A percentile compares a stretch with the other conserved stretches of the same genome.
Evolutionary conservation across 1,139 yeast species (phyloP).

Genomic region (Yamadazyma diddensiae): DNA sequence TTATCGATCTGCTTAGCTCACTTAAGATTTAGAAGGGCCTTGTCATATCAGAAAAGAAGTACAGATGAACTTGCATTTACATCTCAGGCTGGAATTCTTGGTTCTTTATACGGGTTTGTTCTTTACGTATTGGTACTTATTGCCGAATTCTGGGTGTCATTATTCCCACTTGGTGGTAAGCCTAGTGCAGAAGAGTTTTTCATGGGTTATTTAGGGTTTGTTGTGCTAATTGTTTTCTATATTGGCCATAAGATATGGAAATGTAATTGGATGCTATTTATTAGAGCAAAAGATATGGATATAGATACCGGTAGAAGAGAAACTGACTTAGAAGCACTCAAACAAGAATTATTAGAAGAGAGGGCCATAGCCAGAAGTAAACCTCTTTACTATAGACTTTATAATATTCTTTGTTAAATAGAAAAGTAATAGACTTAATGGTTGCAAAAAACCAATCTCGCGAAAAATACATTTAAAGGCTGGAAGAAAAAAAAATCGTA

Average conservation of each 20-base stretch:
- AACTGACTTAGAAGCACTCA: constrained; percentile 39
- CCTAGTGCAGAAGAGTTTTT: constrained; percentile 38
- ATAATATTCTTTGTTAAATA: constrained; percentile 34
- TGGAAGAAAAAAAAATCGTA: background rate
- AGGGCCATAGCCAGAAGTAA: constrained; percentile 29
- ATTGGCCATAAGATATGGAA: constrained; percentile 43
- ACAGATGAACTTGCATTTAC: constrained; percentile 54
- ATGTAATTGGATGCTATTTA: constrained; percentile 32
- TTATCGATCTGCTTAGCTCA: constrained; percentile 35
- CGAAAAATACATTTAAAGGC: no score
- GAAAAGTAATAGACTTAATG: background rate
- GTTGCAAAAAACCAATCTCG: no score
- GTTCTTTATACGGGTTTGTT: constrained; percentile 49
- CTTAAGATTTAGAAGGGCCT: constrained; percentile 36
- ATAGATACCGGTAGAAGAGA: constrained; percentile 44
- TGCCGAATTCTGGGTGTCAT: constrained; percentile 49
- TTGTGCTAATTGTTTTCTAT: constrained; percentile 34
- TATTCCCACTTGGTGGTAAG: constrained; percentile 36
- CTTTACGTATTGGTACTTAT: constrained; percentile 49
- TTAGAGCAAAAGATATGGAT: constrained; percentile 37
- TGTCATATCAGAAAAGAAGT: constrained; percentile 29
- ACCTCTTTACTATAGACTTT: constrained; percentile 32
- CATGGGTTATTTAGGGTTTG: constrained; percentile 35
- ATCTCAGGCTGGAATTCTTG: constrained; percentile 55
- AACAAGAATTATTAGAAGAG: constrained; percentile 42